Base-by-base conservation (phyloP, 345 rosid genomes). In the rapeseed (Brassica napus) region DNA sequence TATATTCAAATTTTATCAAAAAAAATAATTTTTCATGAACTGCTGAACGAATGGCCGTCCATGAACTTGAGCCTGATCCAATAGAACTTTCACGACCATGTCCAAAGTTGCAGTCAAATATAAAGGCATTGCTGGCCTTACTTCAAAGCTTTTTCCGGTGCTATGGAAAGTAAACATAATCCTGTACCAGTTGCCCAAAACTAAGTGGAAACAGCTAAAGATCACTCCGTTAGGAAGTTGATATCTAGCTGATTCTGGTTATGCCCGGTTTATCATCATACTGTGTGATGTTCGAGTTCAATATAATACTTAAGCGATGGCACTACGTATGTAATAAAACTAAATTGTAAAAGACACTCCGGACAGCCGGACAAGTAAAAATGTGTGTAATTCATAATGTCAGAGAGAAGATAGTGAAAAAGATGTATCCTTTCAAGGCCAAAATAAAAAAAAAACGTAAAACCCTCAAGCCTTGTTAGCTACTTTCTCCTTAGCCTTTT, bases 401-500 rank as follows among this genome's bases (percentile, higher is more conserved):
- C 9, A 47, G 6, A 60, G 2, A 61, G 1, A 8, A 61, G 34
- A 60, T 6, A 11, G 10, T 30, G 34, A 61, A 61, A 61, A 61
- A 28, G 21, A 62, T 62, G 42, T 32, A 31, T 31, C 68, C 42
- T 28, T 62, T 62, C 21, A 8, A 62, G 34, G 34, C 49, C 74
- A 44, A 23, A 42, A 10, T 42, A 12, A 42, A 32, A 34, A 64
- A 8, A 52, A 4, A 71, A 28, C 60, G 64, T 39, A 65, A 61
- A 18, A 3, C 8, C 9, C 68, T 72, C 34, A 78, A 72, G 77
- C 77, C 72, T 72, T 78, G 30, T 73, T 72, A 9, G 81, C 72
- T 55, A 31, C 55, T 78, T 86, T 88, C 77, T 88, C 92, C 85
- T 88, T 88, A 0, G 90, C 76, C 83, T 86, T 88, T 77, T 88